Evolutionary conservation across 2,329 filamentous ascomycete genomes (phyloP), one percentile per base, ranked within the genome.

Genomic region (Colletotrichum somersetense): DNA sequence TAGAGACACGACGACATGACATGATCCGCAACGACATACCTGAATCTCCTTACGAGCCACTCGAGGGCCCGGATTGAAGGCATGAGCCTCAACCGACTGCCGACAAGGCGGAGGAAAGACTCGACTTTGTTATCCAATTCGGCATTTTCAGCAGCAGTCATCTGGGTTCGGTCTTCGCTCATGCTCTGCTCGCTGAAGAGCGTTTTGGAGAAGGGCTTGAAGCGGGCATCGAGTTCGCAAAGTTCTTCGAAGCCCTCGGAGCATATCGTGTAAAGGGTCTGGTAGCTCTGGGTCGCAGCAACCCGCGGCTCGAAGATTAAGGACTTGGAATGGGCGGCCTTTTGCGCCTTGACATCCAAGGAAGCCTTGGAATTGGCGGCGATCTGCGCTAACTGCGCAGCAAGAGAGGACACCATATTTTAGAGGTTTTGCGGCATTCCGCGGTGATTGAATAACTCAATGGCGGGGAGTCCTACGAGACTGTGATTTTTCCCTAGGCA

Each of bases 131-230:
- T 86, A 81, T 98, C 90, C 67, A 99, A 85, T 78, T 95, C 92
- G 75, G 89, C 87, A 83, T 98, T 98, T 80, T 98, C 93, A 72
- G 88, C 86, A 40, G 88, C 87, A 20, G 91, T 95, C 89, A 98
- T 92, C 82, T 96, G 92, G 30, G 90, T 92, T 66, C 96, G 90
- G 80, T 99, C 96, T 79, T 97, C 92, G 74, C 89, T 88, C 80
- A 95, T 95, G 83, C 96, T 98, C 84, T 97, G 93, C 77, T 96
- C 93, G 85, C 93, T 97, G 87, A 98, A 99, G 68, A 99, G 87
- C 66, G 91, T 95, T 69, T 88, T 86, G 73, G 89, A 88, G 79
- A 96, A 99, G 46, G 88, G 86, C 18, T 87, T 79, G 78, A 98
- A 98, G 71, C 95, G 90, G 33, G 86, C 81, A 80, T 99, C 97